Evolutionary conservation across 257 asterid species (phyloP).

Genomic region (Leonotis leonurus): DNA sequence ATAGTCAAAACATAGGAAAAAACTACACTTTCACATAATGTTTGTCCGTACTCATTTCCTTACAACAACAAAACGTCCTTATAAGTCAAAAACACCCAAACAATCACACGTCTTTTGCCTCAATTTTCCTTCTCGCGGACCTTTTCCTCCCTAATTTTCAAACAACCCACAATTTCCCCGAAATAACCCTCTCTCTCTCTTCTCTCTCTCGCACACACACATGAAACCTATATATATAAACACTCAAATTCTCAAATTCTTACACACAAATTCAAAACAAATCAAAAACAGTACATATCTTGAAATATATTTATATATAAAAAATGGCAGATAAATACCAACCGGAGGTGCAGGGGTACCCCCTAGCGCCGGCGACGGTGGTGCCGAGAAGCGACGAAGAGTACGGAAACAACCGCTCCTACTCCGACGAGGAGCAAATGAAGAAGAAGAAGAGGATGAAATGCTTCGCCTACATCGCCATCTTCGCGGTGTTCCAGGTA

Average conservation of each 20-base stretch:
- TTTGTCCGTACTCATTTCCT: not conserved
- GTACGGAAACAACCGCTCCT: conserved; percentile 13
- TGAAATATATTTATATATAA: not conserved
- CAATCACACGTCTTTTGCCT: conserved; percentile 12
- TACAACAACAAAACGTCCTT: not conserved
- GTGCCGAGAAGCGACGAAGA: conserved; percentile 40
- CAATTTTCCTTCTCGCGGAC: not conserved
- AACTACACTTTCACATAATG: not conserved
- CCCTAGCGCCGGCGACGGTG: conserved; percentile 30
- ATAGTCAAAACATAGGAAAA: not conserved
- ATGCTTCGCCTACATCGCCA: conserved; percentile 23
- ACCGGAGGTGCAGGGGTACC: conserved; percentile 29
- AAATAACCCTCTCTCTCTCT: not conserved
- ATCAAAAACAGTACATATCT: not conserved
- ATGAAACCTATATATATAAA: not conserved
- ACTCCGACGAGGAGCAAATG: conserved; percentile 5
- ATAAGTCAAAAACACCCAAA: not conserved
- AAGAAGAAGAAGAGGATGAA: conserved; percentile 27
- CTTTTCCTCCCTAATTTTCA: not conserved
- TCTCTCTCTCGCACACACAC: no score
- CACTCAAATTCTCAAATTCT: not conserved
- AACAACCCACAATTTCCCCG: conserved; percentile 10
- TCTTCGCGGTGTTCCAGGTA: conserved; percentile 21
- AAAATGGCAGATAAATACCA: conserved; percentile 27
- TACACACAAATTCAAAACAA: not conserved